A percentile compares a stretch with the other conserved stretches of the same genome.
Evolutionary conservation across 2,329 filamentous ascomycete species (phyloP).

Genomic region (Didymella keratinophila): DNA sequence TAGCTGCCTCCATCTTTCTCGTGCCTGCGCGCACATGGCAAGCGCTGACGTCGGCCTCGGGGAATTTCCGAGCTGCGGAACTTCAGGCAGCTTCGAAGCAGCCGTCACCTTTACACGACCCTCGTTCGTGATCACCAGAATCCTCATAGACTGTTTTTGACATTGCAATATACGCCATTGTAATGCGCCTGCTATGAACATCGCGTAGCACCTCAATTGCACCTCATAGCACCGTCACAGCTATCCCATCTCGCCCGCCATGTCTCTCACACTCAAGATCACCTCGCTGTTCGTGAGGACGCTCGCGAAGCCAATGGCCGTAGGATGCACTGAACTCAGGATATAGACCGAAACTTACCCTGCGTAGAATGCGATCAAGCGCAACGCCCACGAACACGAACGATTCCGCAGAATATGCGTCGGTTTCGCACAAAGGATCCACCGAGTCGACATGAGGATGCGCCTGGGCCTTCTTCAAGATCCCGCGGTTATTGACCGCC

Average conservation of each 20-base stretch:
- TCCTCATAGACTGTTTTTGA: background rate
- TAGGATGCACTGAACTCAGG: constrained; percentile 47
- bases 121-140: background rate
- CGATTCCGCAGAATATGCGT: constrained; percentile 69
- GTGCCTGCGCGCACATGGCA: constrained; percentile 8
- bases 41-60: constrained; percentile 30
- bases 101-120: constrained; percentile 17
- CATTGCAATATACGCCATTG: background rate
- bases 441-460: constrained; percentile 73
- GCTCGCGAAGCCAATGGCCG: constrained; percentile 72
- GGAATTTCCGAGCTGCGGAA: constrained; percentile 29
- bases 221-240: constrained; percentile 3
- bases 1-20: background rate
- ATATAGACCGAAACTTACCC: constrained; percentile 6
- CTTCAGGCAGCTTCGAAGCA: constrained; percentile 33
- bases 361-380: constrained; percentile 70
- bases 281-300: constrained; percentile 70
- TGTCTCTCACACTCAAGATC: constrained; percentile 73
- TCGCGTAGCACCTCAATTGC: constrained; percentile 17
- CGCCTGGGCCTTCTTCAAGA: constrained; percentile 71
- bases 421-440: constrained; percentile 68
- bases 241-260: constrained; percentile 41
- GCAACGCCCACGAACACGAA: constrained; percentile 73
- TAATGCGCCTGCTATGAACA: constrained; percentile 19
- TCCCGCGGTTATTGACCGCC: constrained; percentile 61